Evolutionary conservation across 164 flowering plant genomes (phyloP).

Genomic region (Magnolia officinalis): DNA sequence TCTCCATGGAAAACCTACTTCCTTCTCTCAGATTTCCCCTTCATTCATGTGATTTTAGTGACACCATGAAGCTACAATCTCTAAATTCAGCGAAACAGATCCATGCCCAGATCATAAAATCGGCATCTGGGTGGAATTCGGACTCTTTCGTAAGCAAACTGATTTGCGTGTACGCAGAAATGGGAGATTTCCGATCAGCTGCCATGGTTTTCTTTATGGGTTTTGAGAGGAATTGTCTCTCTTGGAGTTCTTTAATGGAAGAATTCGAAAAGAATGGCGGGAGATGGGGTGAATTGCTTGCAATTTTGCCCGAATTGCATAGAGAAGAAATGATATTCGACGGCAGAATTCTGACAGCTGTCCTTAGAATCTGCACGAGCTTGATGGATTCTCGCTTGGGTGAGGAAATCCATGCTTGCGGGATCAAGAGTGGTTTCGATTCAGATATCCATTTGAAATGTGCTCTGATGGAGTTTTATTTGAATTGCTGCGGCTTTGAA

Average conservation of each 20-base stretch:
- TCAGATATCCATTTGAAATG: constrained; percentile 35
- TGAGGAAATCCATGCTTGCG: constrained; percentile 43
- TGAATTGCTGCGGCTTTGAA: constrained; percentile 34
- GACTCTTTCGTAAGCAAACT: constrained; percentile 22
- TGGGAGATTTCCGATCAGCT: constrained; percentile 49
- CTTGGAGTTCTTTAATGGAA: constrained; percentile 38
- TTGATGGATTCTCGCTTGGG: constrained; percentile 42
- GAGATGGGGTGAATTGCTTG: constrained; percentile 30
- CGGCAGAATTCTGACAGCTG: constrained; percentile 20
- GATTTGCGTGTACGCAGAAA: constrained; percentile 39
- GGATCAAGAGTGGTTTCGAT: constrained; percentile 56
- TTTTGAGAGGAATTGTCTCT: constrained; percentile 22
- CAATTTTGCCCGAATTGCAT: constrained; percentile 45
- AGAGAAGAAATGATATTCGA: constrained; percentile 36
- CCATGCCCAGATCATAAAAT: constrained; percentile 59
- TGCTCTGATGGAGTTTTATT: constrained; percentile 59
- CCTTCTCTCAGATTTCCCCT: constrained; percentile 9
- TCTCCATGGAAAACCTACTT: constrained; percentile 14
- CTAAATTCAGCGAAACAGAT: constrained; percentile 31
- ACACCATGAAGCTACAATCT: constrained; percentile 20
- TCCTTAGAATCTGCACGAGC: constrained; percentile 36
- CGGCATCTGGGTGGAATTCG: constrained; percentile 14
- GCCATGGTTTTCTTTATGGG: constrained; percentile 39
- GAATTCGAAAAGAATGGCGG: constrained; percentile 38
- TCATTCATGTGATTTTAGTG: constrained; percentile 7